Base-by-base conservation (phyloP, 179 eudicot species). In the Drosera spatulata region DNA sequence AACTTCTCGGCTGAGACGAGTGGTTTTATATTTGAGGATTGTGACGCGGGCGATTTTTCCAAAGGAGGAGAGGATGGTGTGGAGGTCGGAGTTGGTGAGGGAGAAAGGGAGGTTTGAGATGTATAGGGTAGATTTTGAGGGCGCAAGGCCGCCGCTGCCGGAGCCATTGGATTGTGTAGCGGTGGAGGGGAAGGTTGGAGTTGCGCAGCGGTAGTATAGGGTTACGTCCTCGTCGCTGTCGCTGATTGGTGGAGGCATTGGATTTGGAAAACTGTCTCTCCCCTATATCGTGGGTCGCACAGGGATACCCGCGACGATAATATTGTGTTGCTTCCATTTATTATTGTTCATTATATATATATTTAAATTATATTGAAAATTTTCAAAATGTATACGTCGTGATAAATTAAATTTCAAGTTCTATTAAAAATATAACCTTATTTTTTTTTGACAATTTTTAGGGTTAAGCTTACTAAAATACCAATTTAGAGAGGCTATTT, bases 31-130 rank as follows among this genome's bases (percentile, higher is more conserved):
- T 64, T 86, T 91, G 65, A 86, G 77, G 66, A 88, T 73, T 41
- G 98, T 91, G 72, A 84, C 98, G 59, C 85, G 85, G 41, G 91
- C 98, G 52, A 91, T 85, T 37, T 86, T 88, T 33, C 98, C 96
- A 68, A 91, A 91, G 68, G 98, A 79, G 77, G 96, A 86, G 85
- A 91, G 88, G 79, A 91, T 71, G 38, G 98, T 91, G 76, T 73
- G 78, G 65, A 91, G 75, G 60, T 91, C 98, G 59, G 95, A 91
- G 78, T 91, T 91, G 1, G 96, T 91, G 12, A 91, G 85, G 72
- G 42, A 66, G 80, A 58, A 91, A 67, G 88, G 96, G 11, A 91
- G 75, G 70, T 88, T 91, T 82, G 95, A 79, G 41, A 86, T 65
- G 75, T 91, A 91, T 60, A 91, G 95, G 41, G 98, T 91, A 51